Conservation (phyloP, 106 monocot species). For the Dendrobium nobile region DNA sequence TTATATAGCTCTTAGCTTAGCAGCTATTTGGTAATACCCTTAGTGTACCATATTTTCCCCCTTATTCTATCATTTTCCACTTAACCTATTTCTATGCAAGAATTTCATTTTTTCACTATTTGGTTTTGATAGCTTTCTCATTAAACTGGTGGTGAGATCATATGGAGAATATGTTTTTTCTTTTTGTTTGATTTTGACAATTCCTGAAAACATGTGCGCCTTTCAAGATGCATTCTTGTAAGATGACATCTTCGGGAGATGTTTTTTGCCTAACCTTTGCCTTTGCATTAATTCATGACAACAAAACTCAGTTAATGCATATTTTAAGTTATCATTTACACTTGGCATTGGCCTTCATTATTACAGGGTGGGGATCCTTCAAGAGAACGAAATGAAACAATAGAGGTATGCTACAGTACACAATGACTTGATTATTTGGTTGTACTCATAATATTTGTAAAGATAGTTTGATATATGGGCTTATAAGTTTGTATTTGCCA, state of each 20-base stretch:
- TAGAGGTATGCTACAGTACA: background rate
- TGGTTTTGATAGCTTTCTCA: background rate
- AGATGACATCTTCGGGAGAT: background rate
- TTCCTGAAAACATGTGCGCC: background rate
- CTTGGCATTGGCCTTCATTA: background rate
- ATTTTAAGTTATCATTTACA: background rate
- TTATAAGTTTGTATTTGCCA: background rate
- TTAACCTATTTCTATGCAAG: background rate
- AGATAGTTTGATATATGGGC: background rate
- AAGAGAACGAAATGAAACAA: conserved; percentile 1
- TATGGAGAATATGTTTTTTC: background rate
- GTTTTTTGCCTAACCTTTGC: background rate
- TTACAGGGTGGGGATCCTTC: conserved; percentile 5
- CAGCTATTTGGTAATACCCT: no score
- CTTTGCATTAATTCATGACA: background rate
- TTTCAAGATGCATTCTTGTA: background rate
- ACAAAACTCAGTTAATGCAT: background rate
- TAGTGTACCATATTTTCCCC: background rate
- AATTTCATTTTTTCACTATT: background rate
- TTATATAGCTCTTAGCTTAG: no score
- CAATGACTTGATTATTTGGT: background rate
- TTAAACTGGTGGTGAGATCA: background rate
- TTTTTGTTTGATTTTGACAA: background rate
- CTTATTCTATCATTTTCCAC: background rate
- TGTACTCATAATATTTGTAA: background rate